Evolutionary conservation across 768 basidiomycete genomes (phyloP).

Genomic region (Macrolepiota albuminosa): DNA sequence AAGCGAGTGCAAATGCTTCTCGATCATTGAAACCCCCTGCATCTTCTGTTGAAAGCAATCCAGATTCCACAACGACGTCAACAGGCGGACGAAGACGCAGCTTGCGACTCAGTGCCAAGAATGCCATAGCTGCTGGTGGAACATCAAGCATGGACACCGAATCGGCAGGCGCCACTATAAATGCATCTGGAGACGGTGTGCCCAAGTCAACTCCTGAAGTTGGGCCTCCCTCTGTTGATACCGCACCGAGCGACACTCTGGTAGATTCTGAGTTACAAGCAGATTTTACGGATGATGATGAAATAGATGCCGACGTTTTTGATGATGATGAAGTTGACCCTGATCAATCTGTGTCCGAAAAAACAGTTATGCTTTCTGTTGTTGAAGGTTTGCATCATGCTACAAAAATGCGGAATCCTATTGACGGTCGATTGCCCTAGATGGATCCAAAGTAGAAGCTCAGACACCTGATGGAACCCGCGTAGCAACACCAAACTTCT

Average conservation of each 20-base stretch:
- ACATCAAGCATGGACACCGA: slow-evolving; percentile 11
- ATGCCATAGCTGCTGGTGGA: slow-evolving; percentile 22
- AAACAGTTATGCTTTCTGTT: slow-evolving; percentile 81
- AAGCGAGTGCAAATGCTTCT: slow-evolving; percentile 27
- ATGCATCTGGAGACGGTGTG: slow-evolving; percentile 4
- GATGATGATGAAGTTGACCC: slow-evolving; percentile 77
- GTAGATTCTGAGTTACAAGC: slow-evolving; percentile 63
- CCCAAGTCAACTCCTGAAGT: slow-evolving; percentile 13
- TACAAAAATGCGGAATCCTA: background rate
- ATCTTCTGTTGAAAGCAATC: slow-evolving; percentile 22
- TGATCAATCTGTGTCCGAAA: slow-evolving; percentile 67
- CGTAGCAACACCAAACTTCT: slow-evolving; percentile 78
- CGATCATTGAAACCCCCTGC: slow-evolving; percentile 25
- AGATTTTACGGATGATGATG: slow-evolving; percentile 84
- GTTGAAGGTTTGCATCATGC: slow-evolving; percentile 57
- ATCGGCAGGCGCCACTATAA: slow-evolving; percentile 12
- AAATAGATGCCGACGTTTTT: slow-evolving; percentile 84
- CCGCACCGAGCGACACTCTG: slow-evolving; percentile 49
- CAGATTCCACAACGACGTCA: slow-evolving; percentile 24
- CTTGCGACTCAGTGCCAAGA: slow-evolving; percentile 76
- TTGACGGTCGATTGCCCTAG: slow-evolving; percentile 30
- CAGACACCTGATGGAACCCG: slow-evolving; percentile 97
- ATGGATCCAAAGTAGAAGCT: slow-evolving; percentile 91
- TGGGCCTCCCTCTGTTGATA: slow-evolving; percentile 30
- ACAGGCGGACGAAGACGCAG: slow-evolving; percentile 68